A percentile compares a stretch with the other conserved stretches of the same genome.
Conservation (phyloP, 1,139 yeast genomes). For the Suhomyces atakaporum region DNA sequence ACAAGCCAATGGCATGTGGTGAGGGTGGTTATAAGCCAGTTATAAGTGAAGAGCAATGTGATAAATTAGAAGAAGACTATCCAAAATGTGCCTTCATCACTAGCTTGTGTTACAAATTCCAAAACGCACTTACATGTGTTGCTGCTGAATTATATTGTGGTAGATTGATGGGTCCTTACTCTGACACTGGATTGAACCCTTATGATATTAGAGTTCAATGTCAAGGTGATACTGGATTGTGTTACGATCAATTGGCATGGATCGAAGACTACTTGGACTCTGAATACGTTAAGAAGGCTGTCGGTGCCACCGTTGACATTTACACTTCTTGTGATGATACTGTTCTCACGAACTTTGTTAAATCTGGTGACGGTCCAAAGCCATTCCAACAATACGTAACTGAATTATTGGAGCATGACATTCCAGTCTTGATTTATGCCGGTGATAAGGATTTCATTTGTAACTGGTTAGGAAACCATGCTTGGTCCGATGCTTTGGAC, state of each 20-base stretch:
- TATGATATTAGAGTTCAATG: slow-evolving; percentile 70
- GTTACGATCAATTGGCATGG: slow-evolving; percentile 59
- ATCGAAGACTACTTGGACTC: slow-evolving; percentile 61
- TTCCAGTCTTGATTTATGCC: slow-evolving; percentile 42
- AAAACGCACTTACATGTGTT: slow-evolving; percentile 50
- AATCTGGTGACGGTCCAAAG: slow-evolving; percentile 61
- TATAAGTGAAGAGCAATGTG: slow-evolving; percentile 62
- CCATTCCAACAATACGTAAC: slow-evolving; percentile 68
- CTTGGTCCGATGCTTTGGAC: slow-evolving; percentile 35
- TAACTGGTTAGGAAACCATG: slow-evolving; percentile 44
- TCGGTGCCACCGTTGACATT: slow-evolving; percentile 59
- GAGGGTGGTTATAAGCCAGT: slow-evolving; percentile 75
- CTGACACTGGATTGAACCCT: slow-evolving; percentile 61
- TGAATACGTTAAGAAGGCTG: slow-evolving; percentile 58
- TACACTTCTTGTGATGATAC: slow-evolving; percentile 59
- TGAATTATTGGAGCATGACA: slow-evolving; percentile 53
- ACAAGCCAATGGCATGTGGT: slow-evolving; percentile 86
- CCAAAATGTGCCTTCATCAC: slow-evolving; percentile 59
- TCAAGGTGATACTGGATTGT: slow-evolving; percentile 49
- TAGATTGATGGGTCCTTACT: slow-evolving; percentile 52
- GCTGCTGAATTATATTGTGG: slow-evolving; percentile 51
- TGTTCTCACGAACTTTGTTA: slow-evolving; percentile 55
- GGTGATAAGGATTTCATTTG: slow-evolving; percentile 45
- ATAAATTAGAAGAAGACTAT: slow-evolving; percentile 48
- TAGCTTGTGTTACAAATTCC: slow-evolving; percentile 54